These are phyloP conservation scores for Xerophyta viscosa DNA, from an alignment of 106 monocot genomes.

Conservation along the genomic window DNA sequence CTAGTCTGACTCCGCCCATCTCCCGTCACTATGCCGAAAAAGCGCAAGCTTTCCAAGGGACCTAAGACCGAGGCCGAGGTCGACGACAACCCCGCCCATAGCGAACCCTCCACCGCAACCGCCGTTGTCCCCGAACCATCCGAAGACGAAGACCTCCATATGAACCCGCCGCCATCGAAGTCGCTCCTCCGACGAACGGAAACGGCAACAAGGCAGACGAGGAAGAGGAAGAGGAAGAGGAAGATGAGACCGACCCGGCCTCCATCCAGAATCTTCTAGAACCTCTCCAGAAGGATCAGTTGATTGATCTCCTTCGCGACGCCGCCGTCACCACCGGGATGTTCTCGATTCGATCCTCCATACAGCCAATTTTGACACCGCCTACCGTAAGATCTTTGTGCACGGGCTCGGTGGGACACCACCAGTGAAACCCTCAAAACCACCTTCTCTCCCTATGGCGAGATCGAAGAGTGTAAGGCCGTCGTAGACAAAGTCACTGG, in stretches of 20 bases:
- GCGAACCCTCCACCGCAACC: background rate
- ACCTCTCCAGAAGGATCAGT: conserved; percentile 63
- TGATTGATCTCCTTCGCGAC: conserved; percentile 51
- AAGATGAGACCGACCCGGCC: conserved; percentile 16
- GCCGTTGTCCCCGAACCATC: background rate
- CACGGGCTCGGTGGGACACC: conserved; percentile 89
- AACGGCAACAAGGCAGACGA: background rate
- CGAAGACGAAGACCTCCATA: background rate
- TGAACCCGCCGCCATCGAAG: no score
- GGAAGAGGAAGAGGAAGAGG: background rate
- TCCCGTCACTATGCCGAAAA: background rate
- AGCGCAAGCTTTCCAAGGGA: background rate
- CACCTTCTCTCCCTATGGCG: conserved; percentile 45
- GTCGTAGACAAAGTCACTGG: conserved; percentile 64
- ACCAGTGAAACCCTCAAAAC: conserved; percentile 35
- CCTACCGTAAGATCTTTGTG: conserved; percentile 79
- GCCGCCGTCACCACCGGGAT: conserved; percentile 40
- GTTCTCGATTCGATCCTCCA: conserved; percentile 19
- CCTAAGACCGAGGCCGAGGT: background rate
- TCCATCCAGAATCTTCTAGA: conserved; percentile 53
- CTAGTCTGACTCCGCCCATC: background rate
- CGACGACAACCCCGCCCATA: background rate
- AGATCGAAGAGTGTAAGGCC: conserved; percentile 79
- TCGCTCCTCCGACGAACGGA: no score
- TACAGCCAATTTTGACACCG: conserved; percentile 49